Evolutionary conservation across 1,284 basidiomycete genomes (phyloP).

Genomic region (Volvariella surrecta): DNA sequence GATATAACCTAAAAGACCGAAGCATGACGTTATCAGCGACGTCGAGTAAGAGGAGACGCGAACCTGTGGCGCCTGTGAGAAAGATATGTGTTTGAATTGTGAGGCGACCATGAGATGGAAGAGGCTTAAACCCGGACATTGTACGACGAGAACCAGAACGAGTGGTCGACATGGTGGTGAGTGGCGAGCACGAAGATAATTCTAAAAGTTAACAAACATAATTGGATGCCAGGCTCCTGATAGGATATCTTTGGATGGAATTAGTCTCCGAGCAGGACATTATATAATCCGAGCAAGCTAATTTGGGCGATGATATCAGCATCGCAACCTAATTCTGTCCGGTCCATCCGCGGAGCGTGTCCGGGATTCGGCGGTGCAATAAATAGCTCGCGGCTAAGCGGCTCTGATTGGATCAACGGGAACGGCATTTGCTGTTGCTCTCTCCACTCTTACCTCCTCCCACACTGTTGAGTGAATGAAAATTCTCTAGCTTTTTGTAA

Average conservation of each 20-base stretch:
- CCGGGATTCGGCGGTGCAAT: too few species aligned
- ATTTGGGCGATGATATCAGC: too few species aligned
- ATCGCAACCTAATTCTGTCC: too few species aligned
- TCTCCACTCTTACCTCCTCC: constrained; percentile 10
- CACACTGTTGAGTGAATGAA: neutral
- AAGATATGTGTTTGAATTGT: constrained; percentile 24
- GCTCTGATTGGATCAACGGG: neutral
- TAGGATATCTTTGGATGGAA: too few species aligned
- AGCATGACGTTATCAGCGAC: neutral
- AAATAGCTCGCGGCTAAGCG: too few species aligned
- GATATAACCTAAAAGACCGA: constrained; percentile 37
- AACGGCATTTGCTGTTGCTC: neutral
- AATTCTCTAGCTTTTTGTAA: neutral
- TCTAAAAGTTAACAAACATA: too few species aligned
- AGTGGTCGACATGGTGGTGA: too few species aligned
- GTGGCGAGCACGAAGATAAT: too few species aligned
- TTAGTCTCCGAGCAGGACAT: too few species aligned
- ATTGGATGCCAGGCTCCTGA: too few species aligned
- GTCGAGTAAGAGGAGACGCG: constrained; percentile 1
- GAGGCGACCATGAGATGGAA: constrained; percentile 11
- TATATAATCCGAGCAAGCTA: too few species aligned
- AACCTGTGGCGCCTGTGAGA: constrained; percentile 34
- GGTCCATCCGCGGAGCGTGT: too few species aligned
- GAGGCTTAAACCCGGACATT: neutral
- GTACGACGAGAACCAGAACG: neutral